Evolutionary conservation across 169 alveolate species (phyloP), one percentile per base, ranked within the genome.

Genomic region (Neospora caninum): DNA sequence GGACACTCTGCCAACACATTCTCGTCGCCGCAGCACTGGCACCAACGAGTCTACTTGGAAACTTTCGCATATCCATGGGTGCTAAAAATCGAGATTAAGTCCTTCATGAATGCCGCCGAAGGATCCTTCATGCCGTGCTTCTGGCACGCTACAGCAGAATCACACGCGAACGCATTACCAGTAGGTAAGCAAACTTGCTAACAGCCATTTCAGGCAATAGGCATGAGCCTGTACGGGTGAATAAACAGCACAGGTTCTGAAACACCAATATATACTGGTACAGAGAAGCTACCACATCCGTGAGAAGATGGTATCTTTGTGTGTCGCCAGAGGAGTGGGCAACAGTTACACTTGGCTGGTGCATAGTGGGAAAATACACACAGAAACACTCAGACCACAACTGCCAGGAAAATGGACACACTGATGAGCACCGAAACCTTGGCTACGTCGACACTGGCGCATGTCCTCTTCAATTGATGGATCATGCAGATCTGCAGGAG

Each of bases 121-220:
- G 84, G 84, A 73, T 73, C 84, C 84, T 73, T 73, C 84, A 73
- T 73, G 84, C 84, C 84, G 43, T 73, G 84, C 84, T 73, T 73
- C 84, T 73, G 84, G 43, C 84, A 73, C 29, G 84, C 84, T 73
- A 43, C n/a, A n/a, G 41, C 41, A 69, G 80, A 16, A 31, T 18
- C 80, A 27, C 41, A 69, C 18, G 80, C 0, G 41, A 18, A 69
- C 38, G 41, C 41, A 31, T 22, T 27, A 6, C 80, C 41, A 27
- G 38, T 2, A 20, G 41, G 25, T 69, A 27, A 27, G 80, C 9
- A 69, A 22, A 69, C n/a, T 69, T 16, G 31, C 80, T 31, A 27
- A 0, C 38, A 22, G 58, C 6, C 4, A 45, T 49, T 49, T 49
- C 58, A 49, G 58, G 18, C 58, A 49, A 1, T 22, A 22, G 58